Conservation (phyloP, 108 stramenopile species). For the Fistulifera pelliculosa region DNA sequence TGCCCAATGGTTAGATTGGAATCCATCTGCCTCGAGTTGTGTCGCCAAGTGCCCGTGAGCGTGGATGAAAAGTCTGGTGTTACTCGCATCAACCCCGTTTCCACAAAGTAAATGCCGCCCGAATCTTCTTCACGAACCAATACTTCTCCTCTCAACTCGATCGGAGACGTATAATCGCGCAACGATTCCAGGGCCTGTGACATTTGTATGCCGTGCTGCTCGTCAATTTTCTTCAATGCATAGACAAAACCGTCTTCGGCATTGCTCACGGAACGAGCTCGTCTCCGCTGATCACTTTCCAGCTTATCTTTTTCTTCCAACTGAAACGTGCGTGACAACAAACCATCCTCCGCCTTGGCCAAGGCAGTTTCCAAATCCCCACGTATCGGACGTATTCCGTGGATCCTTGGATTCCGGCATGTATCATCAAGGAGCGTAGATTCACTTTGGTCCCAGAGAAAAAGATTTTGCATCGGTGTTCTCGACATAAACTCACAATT, state of each 20-base stretch:
- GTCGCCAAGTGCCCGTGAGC: neutral
- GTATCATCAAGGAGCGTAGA: conserved; percentile 29
- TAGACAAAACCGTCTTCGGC: conserved; percentile 27
- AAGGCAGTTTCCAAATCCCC: conserved; percentile 44
- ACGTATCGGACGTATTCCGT: conserved; percentile 34
- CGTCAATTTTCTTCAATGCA: conserved; percentile 44
- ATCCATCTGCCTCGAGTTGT: neutral
- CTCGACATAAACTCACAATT: conserved; percentile 36
- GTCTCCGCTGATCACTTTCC: conserved; percentile 9
- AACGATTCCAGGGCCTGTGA: conserved; percentile 24
- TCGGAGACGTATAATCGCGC: conserved; percentile 28
- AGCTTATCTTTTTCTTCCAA: conserved; percentile 7
- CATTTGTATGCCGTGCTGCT: conserved; percentile 33
- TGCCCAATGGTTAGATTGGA: conserved; percentile 26
- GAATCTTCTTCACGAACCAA: conserved; percentile 24
- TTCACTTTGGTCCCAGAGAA: conserved; percentile 36
- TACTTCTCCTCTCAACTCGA: conserved; percentile 36
- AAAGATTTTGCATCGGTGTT: conserved; percentile 37
- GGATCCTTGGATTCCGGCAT: conserved; percentile 33
- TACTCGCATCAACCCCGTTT: conserved; percentile 31
- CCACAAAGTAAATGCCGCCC: conserved; percentile 57
- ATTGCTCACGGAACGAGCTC: conserved; percentile 10
- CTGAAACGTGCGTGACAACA: conserved; percentile 26
- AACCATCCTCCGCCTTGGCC: conserved; percentile 68
- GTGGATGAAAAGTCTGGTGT: conserved; percentile 4